A percentile compares a stretch with the other conserved stretches of the same genome.
phyloP scores from a whole-genome alignment of 371 early-diverging fungal species.

The Rhizomucor miehei region DNA sequence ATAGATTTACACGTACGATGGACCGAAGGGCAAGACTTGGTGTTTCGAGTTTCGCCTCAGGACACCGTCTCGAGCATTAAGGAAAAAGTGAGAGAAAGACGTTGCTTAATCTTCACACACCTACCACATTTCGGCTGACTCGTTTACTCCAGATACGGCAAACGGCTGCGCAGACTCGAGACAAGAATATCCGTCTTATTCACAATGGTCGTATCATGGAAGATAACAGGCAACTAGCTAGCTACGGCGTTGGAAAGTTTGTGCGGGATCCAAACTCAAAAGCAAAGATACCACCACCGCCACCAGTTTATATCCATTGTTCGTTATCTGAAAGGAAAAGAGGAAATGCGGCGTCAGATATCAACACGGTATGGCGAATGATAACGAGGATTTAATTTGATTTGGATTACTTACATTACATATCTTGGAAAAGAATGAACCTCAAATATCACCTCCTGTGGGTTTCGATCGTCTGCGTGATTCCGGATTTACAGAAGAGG shows the following conservation, averaged over 20 bases:
- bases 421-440: slow-evolving; percentile 9
- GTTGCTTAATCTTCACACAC: not conserved
- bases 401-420: not conserved
- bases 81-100: slow-evolving; percentile 25
- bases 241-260: slow-evolving; percentile 19
- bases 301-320: slow-evolving; percentile 20
- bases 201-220: slow-evolving; percentile 36
- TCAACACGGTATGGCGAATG: not conserved
- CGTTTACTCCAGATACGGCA: slow-evolving; percentile 24
- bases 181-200: slow-evolving; percentile 41
- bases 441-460: slow-evolving; percentile 29
- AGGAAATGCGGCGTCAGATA: slow-evolving; percentile 1
- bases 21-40: slow-evolving; percentile 23
- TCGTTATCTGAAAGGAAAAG: slow-evolving; percentile 18
- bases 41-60: slow-evolving; percentile 17
- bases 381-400: not conserved
- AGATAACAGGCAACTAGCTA: slow-evolving; percentile 20
- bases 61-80: slow-evolving; percentile 31
- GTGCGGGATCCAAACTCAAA: slow-evolving; percentile 11
- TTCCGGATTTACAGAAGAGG: slow-evolving; percentile 58
- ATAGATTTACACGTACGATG: slow-evolving; percentile 19
- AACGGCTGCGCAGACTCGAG: slow-evolving; percentile 14
- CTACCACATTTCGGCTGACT: not conserved
- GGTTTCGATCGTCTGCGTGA: slow-evolving; percentile 63
- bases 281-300: slow-evolving; percentile 15